phyloP scores from a whole-genome alignment of 2,329 filamentous ascomycete genomes.

The Furcasterigmium sp. region DNA sequence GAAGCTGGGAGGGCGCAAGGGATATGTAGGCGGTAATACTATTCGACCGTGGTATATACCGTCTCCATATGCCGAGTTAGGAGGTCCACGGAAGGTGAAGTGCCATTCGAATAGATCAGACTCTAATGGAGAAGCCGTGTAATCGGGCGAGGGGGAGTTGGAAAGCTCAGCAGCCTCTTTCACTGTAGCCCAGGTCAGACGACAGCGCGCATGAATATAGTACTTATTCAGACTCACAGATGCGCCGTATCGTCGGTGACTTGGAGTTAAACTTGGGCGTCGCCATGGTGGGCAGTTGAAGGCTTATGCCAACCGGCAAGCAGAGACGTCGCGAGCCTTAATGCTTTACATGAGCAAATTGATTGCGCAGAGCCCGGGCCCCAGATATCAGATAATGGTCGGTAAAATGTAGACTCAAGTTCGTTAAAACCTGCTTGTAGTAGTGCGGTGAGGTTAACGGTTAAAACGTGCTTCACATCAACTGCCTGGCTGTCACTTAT shows the following conservation, averaged over 20 bases:
- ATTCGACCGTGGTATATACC: constrained; percentile 97
- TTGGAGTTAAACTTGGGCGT: constrained; percentile 60
- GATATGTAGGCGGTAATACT: constrained; percentile 82
- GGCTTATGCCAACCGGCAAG: too few relatives aligned
- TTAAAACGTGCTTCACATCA: too few relatives aligned
- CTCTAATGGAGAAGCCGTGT: constrained; percentile 79
- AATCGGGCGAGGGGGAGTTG: constrained; percentile 74
- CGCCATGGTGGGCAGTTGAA: constrained; percentile 26
- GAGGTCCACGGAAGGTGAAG: constrained; percentile 91
- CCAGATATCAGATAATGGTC: too few relatives aligned
- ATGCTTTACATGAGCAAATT: too few relatives aligned
- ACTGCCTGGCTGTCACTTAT: too few relatives aligned
- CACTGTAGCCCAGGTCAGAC: constrained; percentile 44
- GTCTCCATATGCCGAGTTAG: constrained; percentile 68
- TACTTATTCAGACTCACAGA: too few relatives aligned
- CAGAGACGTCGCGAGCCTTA: too few relatives aligned
- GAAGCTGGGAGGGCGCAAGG: constrained; percentile 88
- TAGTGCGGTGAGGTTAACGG: too few relatives aligned
- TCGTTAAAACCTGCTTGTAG: too few relatives aligned
- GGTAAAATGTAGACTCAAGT: too few relatives aligned
- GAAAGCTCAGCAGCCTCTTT: constrained; percentile 89
- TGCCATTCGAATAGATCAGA: constrained; percentile 97
- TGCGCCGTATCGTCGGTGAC: constrained; percentile 79
- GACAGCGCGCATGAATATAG: too few relatives aligned
- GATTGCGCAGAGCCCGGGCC: too few relatives aligned